A percentile compares a stretch with the other conserved stretches of the same genome.
phyloP scores from a whole-genome alignment of 2,329 filamentous ascomycete genomes.

The Monosporascus cannonballus region DNA sequence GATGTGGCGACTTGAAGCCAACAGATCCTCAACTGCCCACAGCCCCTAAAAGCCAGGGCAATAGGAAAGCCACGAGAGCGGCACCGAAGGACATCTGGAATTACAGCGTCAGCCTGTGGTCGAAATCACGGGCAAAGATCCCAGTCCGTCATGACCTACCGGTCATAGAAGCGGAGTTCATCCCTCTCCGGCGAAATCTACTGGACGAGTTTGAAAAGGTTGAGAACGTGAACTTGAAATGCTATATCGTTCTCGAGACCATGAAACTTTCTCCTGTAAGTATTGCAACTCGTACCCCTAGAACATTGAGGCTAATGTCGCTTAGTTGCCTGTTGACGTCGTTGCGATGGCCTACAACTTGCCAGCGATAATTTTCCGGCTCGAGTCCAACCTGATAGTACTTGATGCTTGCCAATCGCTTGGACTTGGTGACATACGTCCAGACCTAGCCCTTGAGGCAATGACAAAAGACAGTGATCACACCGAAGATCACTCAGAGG shows the following conservation, averaged over 20 bases:
- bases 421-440: constrained; percentile 53
- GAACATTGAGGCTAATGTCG: constrained; percentile 11
- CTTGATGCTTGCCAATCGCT: constrained; percentile 66
- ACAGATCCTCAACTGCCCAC: constrained; percentile 58
- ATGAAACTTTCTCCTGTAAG: constrained; percentile 70
- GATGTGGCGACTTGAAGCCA: constrained; percentile 54
- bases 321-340: constrained; percentile 60
- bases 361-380: constrained; percentile 75
- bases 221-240: constrained; percentile 39
- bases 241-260: constrained; percentile 71
- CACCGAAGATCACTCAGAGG: constrained; percentile 62
- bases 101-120: constrained; percentile 74
- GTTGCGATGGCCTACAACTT: constrained; percentile 70
- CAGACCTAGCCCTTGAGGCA: constrained; percentile 74
- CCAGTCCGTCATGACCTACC: constrained; percentile 65
- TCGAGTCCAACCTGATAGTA: constrained; percentile 77
- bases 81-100: constrained; percentile 61
- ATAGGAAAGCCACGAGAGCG: constrained; percentile 33
- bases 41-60: constrained; percentile 41
- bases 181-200: constrained; percentile 76
- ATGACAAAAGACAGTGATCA: constrained; percentile 91
- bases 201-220: constrained; percentile 62
- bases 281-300: constrained; percentile 10
- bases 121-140: constrained; percentile 46
- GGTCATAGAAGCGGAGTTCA: constrained; percentile 69